Conservation (phyloP, 257 asterid species). For the Striga asiatica region DNA sequence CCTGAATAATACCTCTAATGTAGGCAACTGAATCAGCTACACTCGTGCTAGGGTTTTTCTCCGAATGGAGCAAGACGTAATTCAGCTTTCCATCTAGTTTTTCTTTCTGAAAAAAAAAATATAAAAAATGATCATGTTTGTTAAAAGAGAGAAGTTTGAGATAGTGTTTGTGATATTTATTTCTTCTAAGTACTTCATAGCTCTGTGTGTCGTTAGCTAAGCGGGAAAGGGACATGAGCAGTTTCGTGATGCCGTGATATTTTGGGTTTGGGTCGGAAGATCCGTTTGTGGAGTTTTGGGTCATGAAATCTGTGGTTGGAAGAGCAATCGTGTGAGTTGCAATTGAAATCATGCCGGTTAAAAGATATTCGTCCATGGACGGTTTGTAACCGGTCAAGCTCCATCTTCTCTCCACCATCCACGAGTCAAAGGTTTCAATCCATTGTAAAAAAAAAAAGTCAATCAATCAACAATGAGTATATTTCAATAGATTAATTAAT, state of each 20-base stretch:
- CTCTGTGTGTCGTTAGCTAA: conserved; percentile 47
- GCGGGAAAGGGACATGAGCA: conserved; percentile 40
- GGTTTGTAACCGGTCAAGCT: conserved; percentile 29
- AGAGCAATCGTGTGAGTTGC: conserved; percentile 34
- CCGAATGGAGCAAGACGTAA: conserved; percentile 33
- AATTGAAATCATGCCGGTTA: conserved; percentile 31
- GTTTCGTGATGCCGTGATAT: conserved; percentile 30
- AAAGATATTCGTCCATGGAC: conserved; percentile 34
- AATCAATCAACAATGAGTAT: not conserved
- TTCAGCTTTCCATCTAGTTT: conserved; percentile 43
- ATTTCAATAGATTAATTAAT: no score
- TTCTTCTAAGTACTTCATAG: conserved; percentile 40
- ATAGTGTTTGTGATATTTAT: no score
- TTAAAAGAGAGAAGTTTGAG: no score
- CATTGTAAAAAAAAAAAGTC: conserved; percentile 21
- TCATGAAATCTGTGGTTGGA: conserved; percentile 26
- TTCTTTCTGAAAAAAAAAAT: conserved; percentile 33
- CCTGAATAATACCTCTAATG: conserved; percentile 17
- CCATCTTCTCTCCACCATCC: conserved; percentile 63
- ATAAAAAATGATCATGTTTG: no score
- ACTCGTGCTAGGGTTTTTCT: conserved; percentile 19
- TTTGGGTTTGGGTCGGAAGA: conserved; percentile 2
- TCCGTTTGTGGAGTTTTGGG: not conserved
- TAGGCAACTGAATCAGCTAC: conserved; percentile 30
- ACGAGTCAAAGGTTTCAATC: conserved; percentile 41